Percentiles rank a stretch among this genome's conserved stretches.
Evolutionary conservation across 306 rosid genomes (phyloP).

Genomic region (Erythrophleum fordii): DNA sequence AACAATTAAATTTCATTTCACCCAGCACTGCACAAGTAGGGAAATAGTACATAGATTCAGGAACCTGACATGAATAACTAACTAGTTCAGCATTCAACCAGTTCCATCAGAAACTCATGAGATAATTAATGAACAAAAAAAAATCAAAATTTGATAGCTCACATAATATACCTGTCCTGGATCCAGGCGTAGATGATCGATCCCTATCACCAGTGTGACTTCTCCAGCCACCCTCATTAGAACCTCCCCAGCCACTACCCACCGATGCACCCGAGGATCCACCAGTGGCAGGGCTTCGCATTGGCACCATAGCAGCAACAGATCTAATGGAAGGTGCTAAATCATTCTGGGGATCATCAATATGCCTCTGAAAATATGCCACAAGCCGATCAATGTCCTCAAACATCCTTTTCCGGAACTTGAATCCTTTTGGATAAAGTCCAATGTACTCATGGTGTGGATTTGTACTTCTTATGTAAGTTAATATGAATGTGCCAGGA

Average conservation of each 20-base stretch:
- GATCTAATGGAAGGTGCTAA: constrained; percentile 92
- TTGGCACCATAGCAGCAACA: constrained; percentile 98
- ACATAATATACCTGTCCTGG: constrained; percentile 74
- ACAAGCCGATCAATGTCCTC: constrained; percentile 96
- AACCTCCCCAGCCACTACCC: constrained; percentile 90
- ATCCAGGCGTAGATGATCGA: constrained; percentile 86
- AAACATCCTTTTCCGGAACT: constrained; percentile 93
- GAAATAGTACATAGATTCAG: background rate
- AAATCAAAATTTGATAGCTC: background rate
- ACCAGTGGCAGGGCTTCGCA: constrained; percentile 97
- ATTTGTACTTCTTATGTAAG: constrained; percentile 86
- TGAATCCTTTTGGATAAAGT: constrained; percentile 97
- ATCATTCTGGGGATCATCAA: constrained; percentile 85
- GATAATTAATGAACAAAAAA: background rate
- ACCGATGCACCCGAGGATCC: constrained; percentile 85
- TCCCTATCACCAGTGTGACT: constrained; percentile 81
- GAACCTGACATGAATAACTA: background rate
- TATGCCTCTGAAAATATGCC: constrained; percentile 85
- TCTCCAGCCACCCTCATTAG: constrained; percentile 86
- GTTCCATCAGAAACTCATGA: background rate
- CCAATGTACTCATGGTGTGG: constrained; percentile 99
- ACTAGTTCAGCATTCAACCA: constrained; percentile 7
- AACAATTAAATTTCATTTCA: background rate
- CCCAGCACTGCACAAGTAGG: background rate
- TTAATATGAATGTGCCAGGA: constrained; percentile 97